Evolutionary conservation across 2,329 filamentous ascomycete genomes (phyloP).

Genomic region (Fusarium liriodendri): DNA sequence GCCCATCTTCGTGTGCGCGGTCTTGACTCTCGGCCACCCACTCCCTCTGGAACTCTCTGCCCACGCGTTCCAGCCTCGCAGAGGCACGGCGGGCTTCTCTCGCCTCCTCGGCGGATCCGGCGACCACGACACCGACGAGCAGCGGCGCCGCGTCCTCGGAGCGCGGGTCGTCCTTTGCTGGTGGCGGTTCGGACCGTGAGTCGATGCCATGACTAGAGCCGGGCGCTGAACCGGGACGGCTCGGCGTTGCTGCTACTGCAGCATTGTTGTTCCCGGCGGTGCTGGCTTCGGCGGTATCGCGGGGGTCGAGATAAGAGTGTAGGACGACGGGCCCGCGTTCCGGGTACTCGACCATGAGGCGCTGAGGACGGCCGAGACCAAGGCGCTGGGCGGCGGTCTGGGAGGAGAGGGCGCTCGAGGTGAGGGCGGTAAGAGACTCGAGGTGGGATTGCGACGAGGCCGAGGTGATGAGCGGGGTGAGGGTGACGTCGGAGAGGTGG

Average conservation of each 20-base stretch:
- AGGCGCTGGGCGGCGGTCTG: conserved; percentile 65
- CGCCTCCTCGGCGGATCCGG: conserved; percentile 58
- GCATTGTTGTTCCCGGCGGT: conserved; percentile 17
- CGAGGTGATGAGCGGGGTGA: conserved; percentile 68
- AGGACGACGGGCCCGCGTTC: conserved; percentile 56
- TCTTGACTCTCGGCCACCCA: conserved; percentile 55
- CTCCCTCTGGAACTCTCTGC: conserved; percentile 64
- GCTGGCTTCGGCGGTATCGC: conserved; percentile 36
- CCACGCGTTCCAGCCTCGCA: conserved; percentile 64
- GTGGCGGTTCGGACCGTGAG: conserved; percentile 20
- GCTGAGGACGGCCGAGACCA: conserved; percentile 63
- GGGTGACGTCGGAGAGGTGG: conserved; percentile 67
- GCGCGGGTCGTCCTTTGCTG: conserved; percentile 34
- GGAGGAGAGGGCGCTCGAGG: conserved; percentile 63
- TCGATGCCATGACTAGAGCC: conserved; percentile 30
- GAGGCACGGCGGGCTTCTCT: conserved; percentile 65
- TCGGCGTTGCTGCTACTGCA: neutral
- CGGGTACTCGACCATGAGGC: conserved; percentile 69
- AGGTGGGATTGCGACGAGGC: conserved; percentile 57
- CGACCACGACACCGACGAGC: conserved; percentile 66
- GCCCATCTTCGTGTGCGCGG: conserved; percentile 37
- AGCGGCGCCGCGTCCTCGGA: conserved; percentile 58
- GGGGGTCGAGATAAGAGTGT: conserved; percentile 60
- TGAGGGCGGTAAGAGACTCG: conserved; percentile 63
- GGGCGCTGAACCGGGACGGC: conserved; percentile 27